Evolutionary conservation across 1,284 basidiomycete species (phyloP).

Genomic region (Cutaneotrichosporon sp.): DNA sequence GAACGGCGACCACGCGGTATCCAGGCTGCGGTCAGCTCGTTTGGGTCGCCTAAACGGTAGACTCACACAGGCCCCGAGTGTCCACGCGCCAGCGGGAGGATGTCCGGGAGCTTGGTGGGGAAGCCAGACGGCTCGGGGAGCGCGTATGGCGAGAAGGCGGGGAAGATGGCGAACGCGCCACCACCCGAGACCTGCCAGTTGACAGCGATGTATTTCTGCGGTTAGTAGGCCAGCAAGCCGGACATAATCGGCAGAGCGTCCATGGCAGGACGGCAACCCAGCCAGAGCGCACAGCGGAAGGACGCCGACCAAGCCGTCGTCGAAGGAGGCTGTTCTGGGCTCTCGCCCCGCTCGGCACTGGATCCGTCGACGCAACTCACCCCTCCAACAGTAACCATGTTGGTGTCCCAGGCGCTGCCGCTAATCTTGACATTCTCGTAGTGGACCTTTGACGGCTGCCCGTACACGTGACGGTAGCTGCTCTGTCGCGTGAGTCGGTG

Average conservation of each 20-base stretch:
- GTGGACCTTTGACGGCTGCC: slow-evolving; percentile 73
- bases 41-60: neutral
- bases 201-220: slow-evolving; percentile 55
- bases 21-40: slow-evolving; percentile 63
- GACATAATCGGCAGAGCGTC: too few relatives aligned
- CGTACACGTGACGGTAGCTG: slow-evolving; percentile 80
- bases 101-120: slow-evolving; percentile 82
- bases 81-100: slow-evolving; percentile 85
- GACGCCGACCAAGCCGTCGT: neutral
- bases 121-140: slow-evolving; percentile 57
- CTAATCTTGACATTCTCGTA: slow-evolving; percentile 90
- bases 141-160: slow-evolving; percentile 72
- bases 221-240: neutral
- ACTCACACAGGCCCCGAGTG: slow-evolving; percentile 56
- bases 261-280: neutral
- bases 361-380: slow-evolving; percentile 55
- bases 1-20: slow-evolving; percentile 96
- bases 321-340: neutral
- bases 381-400: slow-evolving; percentile 81
- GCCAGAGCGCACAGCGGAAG: neutral
- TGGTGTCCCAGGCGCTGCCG: slow-evolving; percentile 93
- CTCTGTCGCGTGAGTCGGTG: slow-evolving; percentile 42
- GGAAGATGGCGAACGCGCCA: slow-evolving; percentile 86
- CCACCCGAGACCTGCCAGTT: slow-evolving; percentile 97
- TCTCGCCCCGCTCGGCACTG: neutral